Evolutionary conservation across 306 rosid species (phyloP).

Genomic region (Dryas drummondii): DNA sequence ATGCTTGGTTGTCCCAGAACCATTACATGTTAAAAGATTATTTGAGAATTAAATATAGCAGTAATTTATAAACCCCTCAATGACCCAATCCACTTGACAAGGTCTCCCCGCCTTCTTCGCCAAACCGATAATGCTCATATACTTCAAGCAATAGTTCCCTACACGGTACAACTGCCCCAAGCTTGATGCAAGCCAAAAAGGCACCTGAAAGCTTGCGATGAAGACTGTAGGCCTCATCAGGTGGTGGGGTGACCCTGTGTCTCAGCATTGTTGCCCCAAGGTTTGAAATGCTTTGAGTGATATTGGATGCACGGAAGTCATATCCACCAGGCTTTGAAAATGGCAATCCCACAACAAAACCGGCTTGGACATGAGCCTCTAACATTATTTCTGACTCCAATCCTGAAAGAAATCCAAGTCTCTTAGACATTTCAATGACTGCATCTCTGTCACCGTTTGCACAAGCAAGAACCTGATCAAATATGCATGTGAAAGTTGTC

Average conservation of each 20-base stretch:
- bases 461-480: slow-evolving; percentile 79
- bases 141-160: slow-evolving; percentile 69
- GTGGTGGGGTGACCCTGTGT: slow-evolving; percentile 96
- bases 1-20: background rate
- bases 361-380: slow-evolving; percentile 93
- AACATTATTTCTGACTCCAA: slow-evolving; percentile 84
- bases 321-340: slow-evolving; percentile 64
- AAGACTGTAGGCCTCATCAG: slow-evolving; percentile 91
- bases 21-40: background rate
- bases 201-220: slow-evolving; percentile 95
- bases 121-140: slow-evolving; percentile 56
- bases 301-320: slow-evolving; percentile 65
- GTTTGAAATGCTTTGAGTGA: slow-evolving; percentile 70
- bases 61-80: slow-evolving; percentile 19
- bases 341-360: slow-evolving; percentile 92
- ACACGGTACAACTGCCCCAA: slow-evolving; percentile 86
- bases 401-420: slow-evolving; percentile 90
- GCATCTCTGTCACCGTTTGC: slow-evolving; percentile 64
- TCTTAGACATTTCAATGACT: slow-evolving; percentile 84
- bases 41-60: background rate
- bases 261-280: slow-evolving; percentile 90
- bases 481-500: slow-evolving; percentile 5
- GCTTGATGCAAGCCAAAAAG: slow-evolving; percentile 89
- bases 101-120: slow-evolving; percentile 42
- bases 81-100: slow-evolving; percentile 37